These are phyloP conservation scores for Lasiodiplodia sp. DNA, from an alignment of 2,329 filamentous ascomycete genomes.

Conservation along the genomic window DNA sequence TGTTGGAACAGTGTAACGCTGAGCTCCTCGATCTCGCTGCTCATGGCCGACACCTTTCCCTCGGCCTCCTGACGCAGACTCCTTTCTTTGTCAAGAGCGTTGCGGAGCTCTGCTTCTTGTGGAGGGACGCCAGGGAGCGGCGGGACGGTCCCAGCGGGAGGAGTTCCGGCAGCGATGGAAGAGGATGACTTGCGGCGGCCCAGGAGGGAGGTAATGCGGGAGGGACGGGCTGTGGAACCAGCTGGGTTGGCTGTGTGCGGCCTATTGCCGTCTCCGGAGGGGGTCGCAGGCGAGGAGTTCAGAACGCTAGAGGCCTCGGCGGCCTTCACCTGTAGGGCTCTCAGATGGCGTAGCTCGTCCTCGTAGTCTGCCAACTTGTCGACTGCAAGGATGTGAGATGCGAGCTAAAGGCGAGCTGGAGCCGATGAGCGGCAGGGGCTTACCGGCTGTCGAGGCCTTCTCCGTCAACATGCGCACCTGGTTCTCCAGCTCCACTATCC, in stretches of 20 bases:
- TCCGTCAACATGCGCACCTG: constrained; percentile 75
- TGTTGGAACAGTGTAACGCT: constrained; percentile 78
- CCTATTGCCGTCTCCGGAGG: constrained; percentile 37
- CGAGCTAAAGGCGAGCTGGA: background rate
- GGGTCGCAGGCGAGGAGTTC: constrained; percentile 36
- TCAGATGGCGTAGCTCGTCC: constrained; percentile 72
- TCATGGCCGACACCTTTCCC: constrained; percentile 69
- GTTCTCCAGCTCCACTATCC: constrained; percentile 66
- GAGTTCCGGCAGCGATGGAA: constrained; percentile 35
- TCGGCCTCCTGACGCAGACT: constrained; percentile 73
- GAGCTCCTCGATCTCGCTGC: constrained; percentile 79
- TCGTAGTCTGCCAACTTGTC: constrained; percentile 77
- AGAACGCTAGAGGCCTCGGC: constrained; percentile 30
- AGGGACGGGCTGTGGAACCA: constrained; percentile 37
- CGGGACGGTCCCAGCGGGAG: constrained; percentile 47
- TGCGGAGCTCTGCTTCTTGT: constrained; percentile 62
- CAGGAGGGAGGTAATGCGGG: constrained; percentile 54
- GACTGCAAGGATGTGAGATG: constrained; percentile 45
- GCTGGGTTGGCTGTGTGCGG: constrained; percentile 41
- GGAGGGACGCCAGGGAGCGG: constrained; percentile 34
- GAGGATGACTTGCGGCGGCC: constrained; percentile 39
- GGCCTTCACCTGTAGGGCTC: constrained; percentile 46
- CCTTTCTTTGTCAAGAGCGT: constrained; percentile 71
- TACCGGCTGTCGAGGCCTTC: constrained; percentile 70
- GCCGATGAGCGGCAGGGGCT: constrained; percentile 35